These are phyloP conservation scores for Echium plantagineum DNA, from an alignment of 257 asterid genomes.

Conservation along the genomic window DNA sequence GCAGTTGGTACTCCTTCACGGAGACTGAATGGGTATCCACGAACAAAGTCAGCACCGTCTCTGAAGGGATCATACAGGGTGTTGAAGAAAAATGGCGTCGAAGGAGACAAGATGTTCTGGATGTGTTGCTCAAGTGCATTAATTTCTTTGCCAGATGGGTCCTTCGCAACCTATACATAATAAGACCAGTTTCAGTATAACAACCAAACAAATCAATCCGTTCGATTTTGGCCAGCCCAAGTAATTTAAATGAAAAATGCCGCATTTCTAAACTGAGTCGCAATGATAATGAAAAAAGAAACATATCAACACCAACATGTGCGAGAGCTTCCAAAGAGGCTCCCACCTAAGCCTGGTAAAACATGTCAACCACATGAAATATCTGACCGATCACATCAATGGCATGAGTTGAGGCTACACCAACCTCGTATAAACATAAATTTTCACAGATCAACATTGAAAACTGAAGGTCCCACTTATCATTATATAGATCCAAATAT, in stretches of 20 bases:
- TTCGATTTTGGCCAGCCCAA: background rate
- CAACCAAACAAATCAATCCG: background rate
- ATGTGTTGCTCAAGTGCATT: conserved; percentile 29
- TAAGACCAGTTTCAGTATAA: background rate
- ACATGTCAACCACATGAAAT: no score
- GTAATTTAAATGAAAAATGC: background rate
- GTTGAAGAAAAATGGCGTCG: conserved; percentile 58
- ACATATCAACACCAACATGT: no score
- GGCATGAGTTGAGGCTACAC: no score
- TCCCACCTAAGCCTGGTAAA: no score
- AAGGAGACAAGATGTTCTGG: conserved; percentile 36
- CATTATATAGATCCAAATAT: no score
- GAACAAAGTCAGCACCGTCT: conserved; percentile 54
- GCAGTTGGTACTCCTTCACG: conserved; percentile 58
- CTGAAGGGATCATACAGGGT: conserved; percentile 51
- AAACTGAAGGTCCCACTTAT: no score
- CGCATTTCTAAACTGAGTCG: no score
- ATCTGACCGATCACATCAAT: no score
- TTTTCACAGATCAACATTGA: no score
- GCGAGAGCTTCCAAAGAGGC: no score
- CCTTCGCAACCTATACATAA: conserved; percentile 43
- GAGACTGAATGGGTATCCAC: conserved; percentile 61
- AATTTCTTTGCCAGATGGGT: conserved; percentile 34
- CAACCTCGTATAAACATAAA: no score
- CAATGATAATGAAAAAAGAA: no score